Percentiles rank a stretch among this genome's conserved stretches.
Conservation (phyloP, 805 yeast species). For the Starmerella roubikii region DNA sequence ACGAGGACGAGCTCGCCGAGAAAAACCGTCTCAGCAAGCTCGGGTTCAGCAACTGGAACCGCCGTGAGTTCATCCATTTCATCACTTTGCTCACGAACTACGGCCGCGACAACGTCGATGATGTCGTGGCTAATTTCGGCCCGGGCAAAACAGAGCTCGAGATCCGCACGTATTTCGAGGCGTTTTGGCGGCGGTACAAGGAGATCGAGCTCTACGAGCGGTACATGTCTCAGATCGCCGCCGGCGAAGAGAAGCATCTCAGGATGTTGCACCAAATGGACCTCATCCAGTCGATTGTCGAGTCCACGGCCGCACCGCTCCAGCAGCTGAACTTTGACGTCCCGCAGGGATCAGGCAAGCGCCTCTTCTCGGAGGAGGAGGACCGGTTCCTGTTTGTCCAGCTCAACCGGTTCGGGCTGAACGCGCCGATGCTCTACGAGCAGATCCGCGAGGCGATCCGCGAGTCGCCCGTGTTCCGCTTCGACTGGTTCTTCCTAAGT, state of each 20-base stretch:
- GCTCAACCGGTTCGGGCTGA: conserved; percentile 68
- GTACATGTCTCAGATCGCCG: conserved; percentile 64
- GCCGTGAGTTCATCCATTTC: conserved; percentile 78
- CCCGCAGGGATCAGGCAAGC: conserved; percentile 49
- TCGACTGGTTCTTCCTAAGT: conserved; percentile 77
- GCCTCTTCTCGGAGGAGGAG: conserved; percentile 70
- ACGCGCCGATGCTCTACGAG: conserved; percentile 66
- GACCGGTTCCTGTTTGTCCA: conserved; percentile 77
- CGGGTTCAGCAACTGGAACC: conserved; percentile 73
- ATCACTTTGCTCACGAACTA: conserved; percentile 59
- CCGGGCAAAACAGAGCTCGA: conserved; percentile 74
- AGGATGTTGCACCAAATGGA: conserved; percentile 60
- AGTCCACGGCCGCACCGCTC: conserved; percentile 59
- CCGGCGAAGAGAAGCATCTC: conserved; percentile 73
- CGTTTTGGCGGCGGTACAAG: conserved; percentile 66
- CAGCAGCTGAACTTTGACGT: conserved; percentile 58
- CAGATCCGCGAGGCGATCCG: conserved; percentile 60
- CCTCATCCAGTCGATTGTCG: conserved; percentile 59
- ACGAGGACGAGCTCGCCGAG: conserved; percentile 59
- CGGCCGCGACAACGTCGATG: conserved; percentile 61
- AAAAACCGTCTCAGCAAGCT: conserved; percentile 45
- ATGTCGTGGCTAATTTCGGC: conserved; percentile 58
- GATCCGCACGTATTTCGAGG: conserved; percentile 58
- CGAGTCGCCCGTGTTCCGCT: conserved; percentile 62
- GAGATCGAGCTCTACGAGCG: conserved; percentile 84